These are phyloP conservation scores for Microdochium paspali DNA, from an alignment of 2,329 filamentous ascomycete species.

Conservation along the genomic window DNA sequence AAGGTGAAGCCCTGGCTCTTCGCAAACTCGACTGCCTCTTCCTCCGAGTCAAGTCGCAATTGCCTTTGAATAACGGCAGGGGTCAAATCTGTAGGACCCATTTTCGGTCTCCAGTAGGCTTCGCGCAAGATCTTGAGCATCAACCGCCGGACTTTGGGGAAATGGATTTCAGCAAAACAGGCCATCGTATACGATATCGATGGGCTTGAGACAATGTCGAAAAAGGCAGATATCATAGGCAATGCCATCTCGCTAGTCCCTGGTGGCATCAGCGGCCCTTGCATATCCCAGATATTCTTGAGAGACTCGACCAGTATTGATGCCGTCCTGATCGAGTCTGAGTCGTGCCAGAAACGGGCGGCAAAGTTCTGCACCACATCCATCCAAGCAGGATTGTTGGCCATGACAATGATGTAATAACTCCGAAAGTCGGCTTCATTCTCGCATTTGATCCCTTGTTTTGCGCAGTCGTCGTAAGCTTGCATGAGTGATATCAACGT, in stretches of 20 bases:
- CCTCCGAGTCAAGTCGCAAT: conserved; percentile 57
- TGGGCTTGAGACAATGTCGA: conserved; percentile 46
- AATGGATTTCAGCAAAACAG: conserved; percentile 60
- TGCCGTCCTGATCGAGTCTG: conserved; percentile 49
- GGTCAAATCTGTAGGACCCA: conserved; percentile 51
- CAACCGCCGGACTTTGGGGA: conserved; percentile 48
- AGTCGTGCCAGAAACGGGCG: conserved; percentile 41
- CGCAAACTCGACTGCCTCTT: conserved; percentile 57
- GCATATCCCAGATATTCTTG: conserved; percentile 46
- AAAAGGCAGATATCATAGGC: conserved; percentile 43
- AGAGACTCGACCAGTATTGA: conserved; percentile 50
- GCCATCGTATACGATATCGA: conserved; percentile 60
- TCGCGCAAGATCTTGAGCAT: conserved; percentile 46
- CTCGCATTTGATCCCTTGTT: conserved; percentile 45
- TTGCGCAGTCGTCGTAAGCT: conserved; percentile 55
- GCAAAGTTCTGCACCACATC: conserved; percentile 48
- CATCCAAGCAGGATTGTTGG: conserved; percentile 46
- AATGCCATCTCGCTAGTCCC: conserved; percentile 38
- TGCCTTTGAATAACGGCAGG: conserved; percentile 44
- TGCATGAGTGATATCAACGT: conserved; percentile 56
- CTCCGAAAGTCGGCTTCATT: conserved; percentile 59
- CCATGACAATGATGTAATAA: conserved; percentile 55
- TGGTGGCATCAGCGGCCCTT: conserved; percentile 44
- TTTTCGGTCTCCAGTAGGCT: conserved; percentile 46
- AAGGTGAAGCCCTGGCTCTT: conserved; percentile 48